Evolutionary conservation across 495 filamentous ascomycete species (phyloP), one percentile per base, ranked within the genome.

Genomic region (Lophiotrema nucula): DNA sequence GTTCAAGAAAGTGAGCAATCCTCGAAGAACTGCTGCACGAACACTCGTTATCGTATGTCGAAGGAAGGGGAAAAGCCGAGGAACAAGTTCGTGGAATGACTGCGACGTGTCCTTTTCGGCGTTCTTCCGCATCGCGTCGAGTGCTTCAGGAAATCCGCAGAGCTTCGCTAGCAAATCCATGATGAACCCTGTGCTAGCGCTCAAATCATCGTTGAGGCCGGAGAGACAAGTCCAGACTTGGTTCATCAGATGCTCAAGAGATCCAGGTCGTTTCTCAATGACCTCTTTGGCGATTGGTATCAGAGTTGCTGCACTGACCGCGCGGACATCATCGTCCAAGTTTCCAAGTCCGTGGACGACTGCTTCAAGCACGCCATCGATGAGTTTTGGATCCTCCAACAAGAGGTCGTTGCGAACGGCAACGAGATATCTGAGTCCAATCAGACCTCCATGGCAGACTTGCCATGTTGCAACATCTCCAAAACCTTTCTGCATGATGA

Each of bases 181-280:
- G 38, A 98, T 92, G 47, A 87, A 92, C 25, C 93, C 93, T 21
- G 93, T 98, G 72, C 92, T 97, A 4, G 93, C 95, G 71, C 91
- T 96, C 13, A 98, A 78, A 71, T 98, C 93, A 69, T 98, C 93
- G 58, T 92, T 90, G 6, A 98, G 74, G 67, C 95, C 92, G 5
- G 93, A 95, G 19, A 98, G 80, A 73, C 93, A 97, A 59, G 91
- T 89, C 93, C 93, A 98, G 23, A 98, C 91, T 60, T 97, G 93
- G 69, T 87, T 84, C 73, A 97, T 96, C 39, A 98, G 79, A 25
- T 79, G 76, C 45, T 88, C 80, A 28, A 98, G 81, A 26, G 88
- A 86, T 35, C 74, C 76, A 47, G 89, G 85, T 8, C 90, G 87
- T 65, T 95, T 82, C 48, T 79, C 82, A 53, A 98, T 91, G 64